Conservation (phyloP, 2,329 filamentous ascomycete genomes). For the Aspergillus amoenus region DNA sequence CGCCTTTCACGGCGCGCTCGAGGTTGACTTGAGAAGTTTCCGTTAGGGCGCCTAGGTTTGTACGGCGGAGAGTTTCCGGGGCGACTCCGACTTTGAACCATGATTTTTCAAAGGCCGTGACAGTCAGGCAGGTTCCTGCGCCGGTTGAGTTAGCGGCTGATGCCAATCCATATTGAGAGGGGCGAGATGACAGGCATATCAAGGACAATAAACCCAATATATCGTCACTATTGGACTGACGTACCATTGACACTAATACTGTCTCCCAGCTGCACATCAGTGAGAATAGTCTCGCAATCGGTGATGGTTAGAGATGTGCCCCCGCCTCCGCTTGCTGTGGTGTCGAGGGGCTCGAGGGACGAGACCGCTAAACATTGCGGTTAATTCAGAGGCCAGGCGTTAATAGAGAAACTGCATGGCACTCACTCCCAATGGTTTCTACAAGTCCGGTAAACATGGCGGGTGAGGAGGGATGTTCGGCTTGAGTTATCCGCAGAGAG, state of each 20-base stretch:
- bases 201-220: not conserved
- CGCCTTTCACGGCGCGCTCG: slow-evolving; percentile 85
- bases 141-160: not conserved
- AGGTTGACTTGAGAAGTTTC: slow-evolving; percentile 76
- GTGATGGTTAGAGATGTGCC: slow-evolving; percentile 89
- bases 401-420: not conserved
- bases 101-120: slow-evolving; percentile 66
- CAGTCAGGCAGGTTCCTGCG: slow-evolving; percentile 78
- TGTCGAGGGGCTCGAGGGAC: slow-evolving; percentile 75
- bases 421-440: slow-evolving; percentile 84
- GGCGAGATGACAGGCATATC: not conserved
- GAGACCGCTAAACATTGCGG: slow-evolving; percentile 65
- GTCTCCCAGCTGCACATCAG: slow-evolving; percentile 83
- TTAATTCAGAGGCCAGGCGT: not conserved
- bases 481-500: slow-evolving; percentile 13
- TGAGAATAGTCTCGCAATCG: slow-evolving; percentile 72
- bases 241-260: slow-evolving; percentile 89
- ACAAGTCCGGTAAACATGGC: slow-evolving; percentile 94
- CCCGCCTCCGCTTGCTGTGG: slow-evolving; percentile 66
- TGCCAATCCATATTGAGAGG: not conserved
- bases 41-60: slow-evolving; percentile 79
- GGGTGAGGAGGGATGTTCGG: slow-evolving; percentile 3
- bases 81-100: slow-evolving; percentile 90
- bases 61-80: slow-evolving; percentile 92
- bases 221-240: not conserved